A percentile compares a stretch with the other conserved stretches of the same genome.
Conservation (phyloP, 2,329 filamentous ascomycete species). For the Cryphonectria naterciae region DNA sequence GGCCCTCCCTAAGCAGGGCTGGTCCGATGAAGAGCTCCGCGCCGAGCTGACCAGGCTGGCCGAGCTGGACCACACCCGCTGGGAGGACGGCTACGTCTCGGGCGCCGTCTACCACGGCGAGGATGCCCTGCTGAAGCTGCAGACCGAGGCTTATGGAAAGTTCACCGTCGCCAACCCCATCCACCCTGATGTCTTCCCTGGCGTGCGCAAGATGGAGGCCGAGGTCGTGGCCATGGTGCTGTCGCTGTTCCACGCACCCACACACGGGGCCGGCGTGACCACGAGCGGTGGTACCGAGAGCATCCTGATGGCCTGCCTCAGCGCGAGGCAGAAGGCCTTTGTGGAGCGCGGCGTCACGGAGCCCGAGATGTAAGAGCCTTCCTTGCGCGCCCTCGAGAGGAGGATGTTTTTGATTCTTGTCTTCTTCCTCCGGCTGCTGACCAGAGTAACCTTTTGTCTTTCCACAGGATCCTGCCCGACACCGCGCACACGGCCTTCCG, state of each 20-base stretch:
- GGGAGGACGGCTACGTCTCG: slow-evolving; percentile 94
- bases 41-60: slow-evolving; percentile 79
- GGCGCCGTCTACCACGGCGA: slow-evolving; percentile 97
- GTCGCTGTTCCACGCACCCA: slow-evolving; percentile 84
- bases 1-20: slow-evolving; percentile 80
- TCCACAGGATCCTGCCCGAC: slow-evolving; percentile 80
- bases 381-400: too few relatives aligned
- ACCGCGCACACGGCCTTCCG: slow-evolving; percentile 96
- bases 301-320: slow-evolving; percentile 92
- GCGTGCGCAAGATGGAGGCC: slow-evolving; percentile 98
- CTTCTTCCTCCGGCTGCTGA: neutral
- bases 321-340: slow-evolving; percentile 86
- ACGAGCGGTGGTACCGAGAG: slow-evolving; percentile 95
- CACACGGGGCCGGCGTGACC: slow-evolving; percentile 83
- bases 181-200: slow-evolving; percentile 97
- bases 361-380: slow-evolving; percentile 80
- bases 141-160: slow-evolving; percentile 89
- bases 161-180: slow-evolving; percentile 97
- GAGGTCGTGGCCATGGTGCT: slow-evolving; percentile 97
- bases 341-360: slow-evolving; percentile 84
- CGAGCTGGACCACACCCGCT: slow-evolving; percentile 89
- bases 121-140: slow-evolving; percentile 76
- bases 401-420: too few relatives aligned
- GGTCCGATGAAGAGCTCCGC: slow-evolving; percentile 76
- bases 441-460: slow-evolving; percentile 16